Conservation (phyloP, 306 rosid genomes). For the Lithocarpus polystachyus region DNA sequence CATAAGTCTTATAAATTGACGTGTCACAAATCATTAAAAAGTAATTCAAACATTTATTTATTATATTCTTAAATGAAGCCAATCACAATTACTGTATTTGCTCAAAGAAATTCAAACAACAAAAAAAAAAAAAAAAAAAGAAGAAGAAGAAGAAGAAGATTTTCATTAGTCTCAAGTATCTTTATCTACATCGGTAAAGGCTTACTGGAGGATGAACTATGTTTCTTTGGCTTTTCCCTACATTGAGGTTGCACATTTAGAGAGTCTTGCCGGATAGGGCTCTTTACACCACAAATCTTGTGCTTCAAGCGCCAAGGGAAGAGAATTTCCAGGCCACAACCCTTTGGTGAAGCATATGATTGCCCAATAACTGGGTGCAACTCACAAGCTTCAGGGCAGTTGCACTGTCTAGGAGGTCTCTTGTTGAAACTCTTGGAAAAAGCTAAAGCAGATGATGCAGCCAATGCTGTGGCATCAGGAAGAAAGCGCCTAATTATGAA, state of each 20-base stretch:
- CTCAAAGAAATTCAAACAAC: neutral
- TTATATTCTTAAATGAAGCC: no score
- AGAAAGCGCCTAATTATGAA: slow-evolving; percentile 81
- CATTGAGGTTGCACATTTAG: slow-evolving; percentile 28
- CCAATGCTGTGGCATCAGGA: slow-evolving; percentile 82
- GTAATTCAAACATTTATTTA: no score
- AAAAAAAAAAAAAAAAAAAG: neutral
- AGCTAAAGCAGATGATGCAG: slow-evolving; percentile 48
- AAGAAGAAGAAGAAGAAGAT: neutral
- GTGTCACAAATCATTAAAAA: no score
- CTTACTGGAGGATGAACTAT: slow-evolving; percentile 25
- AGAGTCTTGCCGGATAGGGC: slow-evolving; percentile 47
- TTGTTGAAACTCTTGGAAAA: slow-evolving; percentile 17
- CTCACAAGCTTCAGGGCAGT: slow-evolving; percentile 25
- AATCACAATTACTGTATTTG: neutral
- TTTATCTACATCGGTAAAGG: slow-evolving; percentile 31
- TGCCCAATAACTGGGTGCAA: slow-evolving; percentile 16
- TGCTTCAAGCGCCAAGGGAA: slow-evolving; percentile 75
- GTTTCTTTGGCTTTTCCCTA: slow-evolving; percentile 33
- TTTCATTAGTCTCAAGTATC: slow-evolving; percentile 4
- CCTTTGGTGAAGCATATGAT: slow-evolving; percentile 52
- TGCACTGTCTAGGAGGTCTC: slow-evolving; percentile 21
- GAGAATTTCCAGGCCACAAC: slow-evolving; percentile 59
- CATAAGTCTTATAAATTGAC: no score
- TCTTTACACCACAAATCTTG: slow-evolving; percentile 61